Percentiles rank a stretch among this genome's conserved stretches.
Conservation (phyloP, 1,284 basidiomycete genomes). For the Psilocybe mexicana region DNA sequence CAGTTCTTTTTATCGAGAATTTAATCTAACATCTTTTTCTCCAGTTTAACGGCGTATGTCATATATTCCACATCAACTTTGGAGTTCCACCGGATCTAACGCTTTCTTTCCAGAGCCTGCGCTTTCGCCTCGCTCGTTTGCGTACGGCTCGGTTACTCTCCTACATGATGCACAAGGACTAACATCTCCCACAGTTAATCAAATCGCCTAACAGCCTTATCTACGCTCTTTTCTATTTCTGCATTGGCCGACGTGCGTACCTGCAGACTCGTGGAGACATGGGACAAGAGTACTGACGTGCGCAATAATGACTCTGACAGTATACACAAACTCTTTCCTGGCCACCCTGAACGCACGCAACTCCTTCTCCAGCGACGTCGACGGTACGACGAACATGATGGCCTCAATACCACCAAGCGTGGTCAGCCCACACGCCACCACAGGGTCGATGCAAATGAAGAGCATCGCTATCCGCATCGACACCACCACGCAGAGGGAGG, state of each 20-base stretch:
- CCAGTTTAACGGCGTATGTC: constrained; percentile 28
- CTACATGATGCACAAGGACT: background rate
- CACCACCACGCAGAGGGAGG: constrained; percentile 28
- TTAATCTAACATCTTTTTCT: background rate
- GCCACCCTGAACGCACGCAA: constrained; percentile 53
- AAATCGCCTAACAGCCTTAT: constrained; percentile 46
- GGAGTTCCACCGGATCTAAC: background rate
- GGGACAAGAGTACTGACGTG: background rate
- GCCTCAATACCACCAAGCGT: constrained; percentile 41
- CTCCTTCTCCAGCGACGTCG: constrained; percentile 36
- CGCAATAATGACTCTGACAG: constrained; percentile 25
- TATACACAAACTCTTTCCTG: constrained; percentile 54
- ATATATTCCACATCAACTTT: background rate
- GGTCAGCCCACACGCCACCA: constrained; percentile 26
- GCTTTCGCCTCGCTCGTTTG: constrained; percentile 52
- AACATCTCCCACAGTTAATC: constrained; percentile 37
- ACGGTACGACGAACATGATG: constrained; percentile 31
- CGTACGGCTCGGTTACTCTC: constrained; percentile 30
- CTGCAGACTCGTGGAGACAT: background rate
- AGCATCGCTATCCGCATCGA: constrained; percentile 55
- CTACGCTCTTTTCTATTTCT: constrained; percentile 59
- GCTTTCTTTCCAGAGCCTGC: constrained; percentile 39
- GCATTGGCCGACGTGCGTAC: constrained; percentile 49
- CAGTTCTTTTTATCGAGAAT: background rate
- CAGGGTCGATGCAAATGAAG: constrained; percentile 21